phyloP scores from a whole-genome alignment of 1,284 basidiomycete genomes.

The Takashimella tepidaria region DNA sequence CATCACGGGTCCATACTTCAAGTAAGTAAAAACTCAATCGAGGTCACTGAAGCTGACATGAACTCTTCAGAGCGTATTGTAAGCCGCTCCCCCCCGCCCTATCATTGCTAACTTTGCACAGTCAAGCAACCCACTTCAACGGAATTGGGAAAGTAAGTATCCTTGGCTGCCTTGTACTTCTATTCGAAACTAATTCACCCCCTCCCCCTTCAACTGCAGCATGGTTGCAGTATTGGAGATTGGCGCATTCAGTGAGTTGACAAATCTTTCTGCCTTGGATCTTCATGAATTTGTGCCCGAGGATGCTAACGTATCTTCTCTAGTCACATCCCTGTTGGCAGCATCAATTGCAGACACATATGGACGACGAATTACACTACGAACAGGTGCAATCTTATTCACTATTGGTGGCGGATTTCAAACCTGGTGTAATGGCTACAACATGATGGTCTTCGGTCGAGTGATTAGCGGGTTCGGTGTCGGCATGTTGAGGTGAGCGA shows the following conservation, averaged over 20 bases:
- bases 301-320: too few relatives aligned
- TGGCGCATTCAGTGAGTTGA: constrained; percentile 75
- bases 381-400: constrained; percentile 81
- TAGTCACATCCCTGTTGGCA: constrained; percentile 84
- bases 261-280: too few relatives aligned
- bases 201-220: constrained; percentile 69
- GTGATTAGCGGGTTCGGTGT: constrained; percentile 89
- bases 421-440: constrained; percentile 78
- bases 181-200: constrained; percentile 49
- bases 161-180: background rate
- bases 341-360: constrained; percentile 82
- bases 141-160: constrained; percentile 49
- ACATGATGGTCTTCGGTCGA: constrained; percentile 80
- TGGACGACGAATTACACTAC: constrained; percentile 80
- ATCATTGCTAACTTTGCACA: constrained; percentile 17
- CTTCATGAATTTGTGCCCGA: too few relatives aligned
- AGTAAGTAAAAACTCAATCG: constrained; percentile 32
- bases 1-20: constrained; percentile 90
- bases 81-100: constrained; percentile 6
- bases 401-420: constrained; percentile 84
- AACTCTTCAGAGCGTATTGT: constrained; percentile 28
- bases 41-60: constrained; percentile 3
- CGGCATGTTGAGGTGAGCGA: constrained; percentile 75
- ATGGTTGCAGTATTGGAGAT: constrained; percentile 92
- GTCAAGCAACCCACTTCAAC: constrained; percentile 65